Base-by-base conservation (phyloP, 805 yeast genomes). In the Metschnikowia matae region DNA sequence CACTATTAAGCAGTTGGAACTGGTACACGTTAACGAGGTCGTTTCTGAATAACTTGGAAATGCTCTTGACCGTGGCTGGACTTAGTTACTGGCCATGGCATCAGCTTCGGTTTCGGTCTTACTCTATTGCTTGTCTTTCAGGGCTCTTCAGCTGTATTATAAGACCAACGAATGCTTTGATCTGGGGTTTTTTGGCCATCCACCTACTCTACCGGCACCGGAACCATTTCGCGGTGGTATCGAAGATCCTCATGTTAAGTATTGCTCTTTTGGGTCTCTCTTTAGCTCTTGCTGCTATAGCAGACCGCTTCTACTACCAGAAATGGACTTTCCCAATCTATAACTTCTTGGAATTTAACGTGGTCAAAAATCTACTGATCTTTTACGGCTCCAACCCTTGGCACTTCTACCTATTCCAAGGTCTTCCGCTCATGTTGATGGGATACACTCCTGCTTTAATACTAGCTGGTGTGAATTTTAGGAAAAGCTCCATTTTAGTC, bases 361-460 rank as follows among this genome's bases (percentile, higher is more conserved):
- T 86, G n/a, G 65, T 85, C 13, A 81, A 82, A 40, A 82, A 87
- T 18, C 70, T 89, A 17, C 85, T 96, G 3, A 73, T 80, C 3
- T 90, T 91, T 60, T 94, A 94, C 66, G 99, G 99, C 0, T 70
- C 75, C 0, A 83, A 94, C 17, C 86, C 95, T 17, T 78, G 89
- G 83, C 87, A 86, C 62, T 94, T 91, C 69, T 94, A 94, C 66
- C 35, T 92, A 2, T 64, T 79, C 6, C 97, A 94, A 67, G 95
- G 88, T 6, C 51, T 94, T 0, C 99, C 99, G 0, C 69, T 92
- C 8, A 66, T 91, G 44, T 64, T 86, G 47, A 77, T 88, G 62
- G 79, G 83, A 2, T 83, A 78, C 55, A 53, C 86, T 2, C 96
- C 97, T 0, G 71, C 84, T 32, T 75, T 82, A 51, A 13, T 83